Evolutionary conservation across 148 eudicot species (phyloP).

Genomic region (Rhododendron vialii): DNA sequence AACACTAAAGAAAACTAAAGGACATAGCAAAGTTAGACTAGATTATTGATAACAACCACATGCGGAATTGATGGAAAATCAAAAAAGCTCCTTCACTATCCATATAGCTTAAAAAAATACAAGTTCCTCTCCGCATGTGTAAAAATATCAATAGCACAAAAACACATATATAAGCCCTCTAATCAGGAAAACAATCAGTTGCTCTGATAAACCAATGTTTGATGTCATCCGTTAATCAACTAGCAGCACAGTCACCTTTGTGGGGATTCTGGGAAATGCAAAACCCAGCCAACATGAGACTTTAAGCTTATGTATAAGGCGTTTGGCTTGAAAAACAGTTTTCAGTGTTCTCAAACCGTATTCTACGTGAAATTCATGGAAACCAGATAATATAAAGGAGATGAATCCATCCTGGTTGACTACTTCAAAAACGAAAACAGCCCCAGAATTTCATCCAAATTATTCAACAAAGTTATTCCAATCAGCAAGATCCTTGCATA

Average conservation of each 20-base stretch:
- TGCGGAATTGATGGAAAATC: not conserved
- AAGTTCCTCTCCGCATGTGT: not conserved
- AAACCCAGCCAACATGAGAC: not conserved
- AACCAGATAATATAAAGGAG: not conserved
- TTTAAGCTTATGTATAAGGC: not conserved
- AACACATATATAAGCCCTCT: not conserved
- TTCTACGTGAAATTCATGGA: not conserved
- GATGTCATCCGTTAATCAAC: not conserved
- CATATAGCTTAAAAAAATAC: not conserved
- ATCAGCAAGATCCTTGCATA: too few species aligned
- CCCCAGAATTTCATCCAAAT: not conserved
- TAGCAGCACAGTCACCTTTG: not conserved
- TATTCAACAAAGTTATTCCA: not conserved
- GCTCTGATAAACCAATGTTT: not conserved
- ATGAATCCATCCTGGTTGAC: too few species aligned
- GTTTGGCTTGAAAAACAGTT: not conserved
- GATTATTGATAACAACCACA: not conserved
- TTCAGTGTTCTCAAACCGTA: not conserved
- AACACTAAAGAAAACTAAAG: not conserved
- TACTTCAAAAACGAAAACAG: too few species aligned
- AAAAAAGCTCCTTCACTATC: too few species aligned
- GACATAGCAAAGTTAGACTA: not conserved
- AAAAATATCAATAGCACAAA: not conserved
- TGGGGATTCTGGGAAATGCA: not conserved
- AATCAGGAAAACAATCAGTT: not conserved